A percentile compares a stretch with the other conserved stretches of the same genome.
These are phyloP conservation scores for Emericellopsis terricola DNA, from an alignment of 495 filamentous ascomycete genomes.

Conservation along the genomic window DNA sequence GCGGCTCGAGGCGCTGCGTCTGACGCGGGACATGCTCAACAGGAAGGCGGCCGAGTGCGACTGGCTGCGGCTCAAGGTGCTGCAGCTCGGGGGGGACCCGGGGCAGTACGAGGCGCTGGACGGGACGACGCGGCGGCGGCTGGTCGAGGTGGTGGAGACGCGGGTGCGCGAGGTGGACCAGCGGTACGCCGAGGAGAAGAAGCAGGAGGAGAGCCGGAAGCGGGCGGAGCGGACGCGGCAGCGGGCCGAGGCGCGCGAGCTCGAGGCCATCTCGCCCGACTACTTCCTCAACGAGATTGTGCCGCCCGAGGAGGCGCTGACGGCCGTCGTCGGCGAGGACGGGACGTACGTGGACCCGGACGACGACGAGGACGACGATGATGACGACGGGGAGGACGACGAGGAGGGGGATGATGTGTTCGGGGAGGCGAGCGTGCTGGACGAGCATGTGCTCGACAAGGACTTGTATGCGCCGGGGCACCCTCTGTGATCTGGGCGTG, in stretches of 20 bases:
- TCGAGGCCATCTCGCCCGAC: no score
- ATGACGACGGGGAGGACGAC: no score
- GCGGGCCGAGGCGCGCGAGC: not conserved
- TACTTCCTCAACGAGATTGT: no score
- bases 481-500: no score
- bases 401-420: no score
- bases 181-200: not conserved
- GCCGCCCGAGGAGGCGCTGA: no score
- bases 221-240: not conserved
- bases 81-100: slow-evolving; percentile 1
- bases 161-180: not conserved
- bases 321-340: no score
- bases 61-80: slow-evolving; percentile 2
- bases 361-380: no score
- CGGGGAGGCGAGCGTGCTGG: no score
- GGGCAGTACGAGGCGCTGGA: not conserved
- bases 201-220: not conserved
- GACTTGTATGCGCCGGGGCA: no score
- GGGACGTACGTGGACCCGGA: no score
- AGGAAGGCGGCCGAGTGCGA: slow-evolving; percentile 2
- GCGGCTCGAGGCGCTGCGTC: not conserved
- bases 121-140: not conserved
- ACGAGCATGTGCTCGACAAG: no score
- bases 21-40: slow-evolving; percentile 2
- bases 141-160: not conserved